phyloP scores from a whole-genome alignment of 2,329 filamentous ascomycete genomes.

The Orbilia ellipsospora region DNA sequence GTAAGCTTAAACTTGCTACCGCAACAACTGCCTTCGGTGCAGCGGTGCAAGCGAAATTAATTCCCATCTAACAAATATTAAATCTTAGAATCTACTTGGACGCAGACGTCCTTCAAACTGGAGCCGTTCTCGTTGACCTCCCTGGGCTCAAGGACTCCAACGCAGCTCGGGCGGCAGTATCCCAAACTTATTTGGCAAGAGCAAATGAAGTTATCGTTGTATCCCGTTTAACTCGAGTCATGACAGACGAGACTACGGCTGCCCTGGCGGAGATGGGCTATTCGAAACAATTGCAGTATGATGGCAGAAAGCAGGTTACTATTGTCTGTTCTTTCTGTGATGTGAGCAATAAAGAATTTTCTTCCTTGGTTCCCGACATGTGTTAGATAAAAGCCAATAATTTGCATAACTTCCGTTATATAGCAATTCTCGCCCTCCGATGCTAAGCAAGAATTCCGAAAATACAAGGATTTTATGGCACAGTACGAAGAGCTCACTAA shows the following conservation, averaged over 20 bases:
- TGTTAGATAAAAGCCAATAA: neutral
- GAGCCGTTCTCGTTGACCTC: conserved; percentile 34
- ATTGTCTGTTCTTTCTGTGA: conserved; percentile 45
- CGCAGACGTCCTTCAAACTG: conserved; percentile 19
- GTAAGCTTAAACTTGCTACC: conserved; percentile 3
- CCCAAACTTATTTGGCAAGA: conserved; percentile 25
- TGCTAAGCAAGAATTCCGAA: conserved; percentile 31
- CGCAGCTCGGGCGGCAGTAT: conserved; percentile 32
- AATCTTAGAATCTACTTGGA: conserved; percentile 36
- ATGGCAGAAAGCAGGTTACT: conserved; percentile 30
- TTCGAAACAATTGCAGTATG: conserved; percentile 29
- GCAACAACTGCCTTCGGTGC: neutral
- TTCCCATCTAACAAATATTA: neutral
- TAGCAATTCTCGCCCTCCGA: conserved; percentile 28
- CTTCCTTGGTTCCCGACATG: neutral
- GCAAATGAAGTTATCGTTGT: conserved; percentile 48
- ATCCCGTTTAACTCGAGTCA: conserved; percentile 17
- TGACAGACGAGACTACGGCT: conserved; percentile 27
- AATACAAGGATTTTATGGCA: conserved; percentile 17
- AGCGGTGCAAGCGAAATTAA: neutral
- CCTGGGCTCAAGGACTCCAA: conserved; percentile 44
- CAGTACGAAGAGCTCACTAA: conserved; percentile 16
- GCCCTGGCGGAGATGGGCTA: conserved; percentile 39
- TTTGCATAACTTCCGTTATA: neutral
- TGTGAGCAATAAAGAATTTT: conserved; percentile 1